Base-by-base conservation (phyloP, 176 grass and related monocot species). In the Carex pumila region DNA sequence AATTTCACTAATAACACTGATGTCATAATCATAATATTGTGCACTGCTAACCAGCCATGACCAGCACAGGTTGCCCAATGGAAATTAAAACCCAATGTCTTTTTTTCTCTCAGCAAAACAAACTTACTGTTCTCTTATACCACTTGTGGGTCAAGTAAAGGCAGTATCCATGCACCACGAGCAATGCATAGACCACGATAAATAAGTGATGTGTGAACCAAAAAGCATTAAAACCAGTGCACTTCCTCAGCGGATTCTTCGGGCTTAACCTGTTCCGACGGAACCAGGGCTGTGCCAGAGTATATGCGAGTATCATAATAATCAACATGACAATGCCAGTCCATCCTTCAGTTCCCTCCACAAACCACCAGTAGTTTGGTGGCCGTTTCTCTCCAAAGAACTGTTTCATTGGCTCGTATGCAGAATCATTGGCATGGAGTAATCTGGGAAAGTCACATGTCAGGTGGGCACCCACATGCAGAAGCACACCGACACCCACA, bases 181-280 rank as follows among this genome's bases (percentile, higher is more conserved):
- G 90, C 53, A 97, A 89, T 32, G 88, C 47, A 66, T 97, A 97
- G 61, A 97, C 94, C 82, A 92, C 88, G 75, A 90, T 81, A 60
- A 97, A 97, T 57, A 97, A 89, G 90, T 97, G 94, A 68, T 97
- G 94, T 4, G 92, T 93, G 83, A 93, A 97, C 94, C 94, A 97
- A 55, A 97, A 97, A 45, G 94, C 94, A 84, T 97, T 97, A 87
- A 97, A 97, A 2, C 94, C 94, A 50, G 94, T 97, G 79, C 89
- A 47, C 70, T 92, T 93, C 61, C 89, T 97, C 4, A 97, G 85
- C 22, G 94, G 94, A 32, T 92, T 97, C 41, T 77, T 87, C 49
- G 86, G 81, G 69, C 88, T 91, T 68, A 97, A 84, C 71, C 64
- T 92, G 87, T 88, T 91, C 67, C 94, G 92, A 4, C 94, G 89